Base-by-base conservation (phyloP, 202 grass and related monocot genomes). In the Cymbopogon flexuosus region DNA sequence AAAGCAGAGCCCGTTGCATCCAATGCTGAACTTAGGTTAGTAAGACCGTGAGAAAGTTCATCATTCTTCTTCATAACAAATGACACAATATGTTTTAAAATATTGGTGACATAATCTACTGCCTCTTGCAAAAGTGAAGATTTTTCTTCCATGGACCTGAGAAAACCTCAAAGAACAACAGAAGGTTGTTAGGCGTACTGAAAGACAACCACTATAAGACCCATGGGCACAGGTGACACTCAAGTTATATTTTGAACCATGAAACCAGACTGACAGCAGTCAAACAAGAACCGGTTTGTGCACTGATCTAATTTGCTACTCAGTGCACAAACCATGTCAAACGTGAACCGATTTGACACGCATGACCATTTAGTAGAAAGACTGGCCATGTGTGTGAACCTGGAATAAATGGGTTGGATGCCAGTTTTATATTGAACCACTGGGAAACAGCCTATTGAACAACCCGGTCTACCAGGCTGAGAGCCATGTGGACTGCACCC, bases 141-240 rank as follows among this genome's bases (percentile, higher is more conserved):
- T 64, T 82, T 89, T 87, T 90, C 91, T 71, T 85, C 88, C 70
- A 72, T 79, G 22, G 70, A 62, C 91, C 94, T 97, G 85, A 40
- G 79, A 84, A 62, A 61, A 59, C 5, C 18, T 59, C 66, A 65
- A 5, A 86, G 49, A 76, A 79, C 15, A 88, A 65, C 70, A 39
- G 34, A 82, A 70, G 16, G 8, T 51, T 34, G 34, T 68, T 15
- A 63, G 46, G 42, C 30, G 39, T 33, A 45, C 18, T 8, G 31
- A 33, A 58, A 82, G 68, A 58, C 12, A 69, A 21, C 76, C 82
- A 57, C 2, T 14, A 31, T 60, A 70, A 54, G 40, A 49, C 6
- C 19, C 33, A 19, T 73, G 35, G 33, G 66, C 39, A 63, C 42
- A 30, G 0, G 0, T 36, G 21, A 72, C 49, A 49, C 60, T 77